phyloP scores from a whole-genome alignment of 148 eudicot genomes.

The Spergularia marina region DNA sequence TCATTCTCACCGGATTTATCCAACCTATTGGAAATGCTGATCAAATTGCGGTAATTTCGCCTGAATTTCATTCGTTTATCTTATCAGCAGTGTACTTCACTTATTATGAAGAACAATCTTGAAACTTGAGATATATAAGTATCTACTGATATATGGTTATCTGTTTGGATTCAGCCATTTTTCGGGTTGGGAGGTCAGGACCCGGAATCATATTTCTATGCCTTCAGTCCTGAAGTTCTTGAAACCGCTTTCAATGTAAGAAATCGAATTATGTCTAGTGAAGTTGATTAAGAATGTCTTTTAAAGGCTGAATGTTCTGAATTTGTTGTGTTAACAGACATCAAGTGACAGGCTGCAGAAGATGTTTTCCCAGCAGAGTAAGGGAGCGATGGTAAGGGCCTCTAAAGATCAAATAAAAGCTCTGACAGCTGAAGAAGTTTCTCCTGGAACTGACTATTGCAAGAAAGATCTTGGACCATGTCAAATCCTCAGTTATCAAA shows the following conservation, averaged over 20 bases:
- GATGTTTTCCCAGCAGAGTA: constrained; percentile 40
- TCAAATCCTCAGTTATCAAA: constrained; percentile 46
- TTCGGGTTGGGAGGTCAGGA: constrained; percentile 58
- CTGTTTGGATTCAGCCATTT: constrained; percentile 37
- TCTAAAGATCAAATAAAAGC: constrained; percentile 61
- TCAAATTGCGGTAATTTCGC: constrained; percentile 38
- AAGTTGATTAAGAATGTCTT: neutral
- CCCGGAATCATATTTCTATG: constrained; percentile 54
- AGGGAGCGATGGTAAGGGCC: constrained; percentile 52
- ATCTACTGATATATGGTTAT: neutral
- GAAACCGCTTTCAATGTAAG: constrained; percentile 69
- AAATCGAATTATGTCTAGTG: neutral
- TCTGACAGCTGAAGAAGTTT: constrained; percentile 42
- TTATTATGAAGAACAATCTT: no score
- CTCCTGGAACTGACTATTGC: constrained; percentile 20
- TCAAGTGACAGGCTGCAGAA: constrained; percentile 43
- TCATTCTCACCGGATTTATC: constrained; percentile 47
- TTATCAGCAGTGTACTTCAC: no score
- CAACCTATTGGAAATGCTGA: constrained; percentile 52
- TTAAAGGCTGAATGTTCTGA: neutral
- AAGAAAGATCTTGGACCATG: constrained; percentile 30
- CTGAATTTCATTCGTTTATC: neutral
- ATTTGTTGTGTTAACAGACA: constrained; percentile 12
- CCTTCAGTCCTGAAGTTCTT: constrained; percentile 54
- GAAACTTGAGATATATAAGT: no score